phyloP scores from a whole-genome alignment of 331 rosid species.

The Spiraea crenata region DNA sequence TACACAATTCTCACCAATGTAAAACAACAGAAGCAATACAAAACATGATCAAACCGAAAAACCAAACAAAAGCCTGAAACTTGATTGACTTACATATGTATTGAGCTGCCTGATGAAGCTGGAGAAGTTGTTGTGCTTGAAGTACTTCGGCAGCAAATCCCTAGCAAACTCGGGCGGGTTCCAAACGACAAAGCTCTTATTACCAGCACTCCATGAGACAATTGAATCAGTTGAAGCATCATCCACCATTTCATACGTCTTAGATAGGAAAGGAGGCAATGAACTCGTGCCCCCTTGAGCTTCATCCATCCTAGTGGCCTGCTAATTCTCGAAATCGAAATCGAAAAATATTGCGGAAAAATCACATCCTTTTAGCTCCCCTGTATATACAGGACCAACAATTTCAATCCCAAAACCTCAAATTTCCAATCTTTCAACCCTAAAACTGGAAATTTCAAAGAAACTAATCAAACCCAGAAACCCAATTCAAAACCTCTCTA shows the following conservation, averaged over 20 bases:
- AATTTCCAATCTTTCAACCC: background rate
- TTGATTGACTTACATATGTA: constrained; percentile 68
- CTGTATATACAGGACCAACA: background rate
- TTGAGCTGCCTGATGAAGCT: constrained; percentile 94
- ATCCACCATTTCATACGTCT: constrained; percentile 88
- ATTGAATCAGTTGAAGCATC: constrained; percentile 59
- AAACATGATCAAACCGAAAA: constrained; percentile 12
- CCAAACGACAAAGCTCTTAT: constrained; percentile 77
- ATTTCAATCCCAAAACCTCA: background rate
- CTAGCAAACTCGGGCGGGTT: constrained; percentile 64
- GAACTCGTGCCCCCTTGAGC: constrained; percentile 52
- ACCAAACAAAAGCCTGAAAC: constrained; percentile 10
- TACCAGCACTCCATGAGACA: constrained; percentile 69
- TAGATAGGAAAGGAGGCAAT: constrained; percentile 71
- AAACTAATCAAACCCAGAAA: background rate
- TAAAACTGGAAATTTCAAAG: background rate
- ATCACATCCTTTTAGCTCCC: too few relatives aligned
- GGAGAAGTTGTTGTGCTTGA: constrained; percentile 89
- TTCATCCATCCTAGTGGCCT: constrained; percentile 61
- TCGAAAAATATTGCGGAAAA: constrained; percentile 14
- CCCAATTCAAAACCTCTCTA: constrained; percentile 3
- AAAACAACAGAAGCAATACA: background rate
- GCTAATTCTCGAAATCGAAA: constrained; percentile 26
- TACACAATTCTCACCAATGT: constrained; percentile 8
- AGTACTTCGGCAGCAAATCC: constrained; percentile 66